phyloP scores from a whole-genome alignment of 225 moss, liverwort and hornwort genomes.

The Bryoerythrophyllum caledonicum region DNA sequence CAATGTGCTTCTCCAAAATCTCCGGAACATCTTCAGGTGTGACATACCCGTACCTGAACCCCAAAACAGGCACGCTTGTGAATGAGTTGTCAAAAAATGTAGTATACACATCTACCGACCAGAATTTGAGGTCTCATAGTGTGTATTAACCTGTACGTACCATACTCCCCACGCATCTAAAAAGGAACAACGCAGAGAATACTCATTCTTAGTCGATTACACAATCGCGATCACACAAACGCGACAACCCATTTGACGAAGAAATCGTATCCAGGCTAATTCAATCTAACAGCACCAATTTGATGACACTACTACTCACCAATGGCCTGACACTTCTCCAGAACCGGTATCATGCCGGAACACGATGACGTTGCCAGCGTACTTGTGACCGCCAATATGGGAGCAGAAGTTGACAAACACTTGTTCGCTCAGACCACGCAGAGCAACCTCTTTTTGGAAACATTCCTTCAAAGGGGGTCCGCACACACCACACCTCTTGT shows the following conservation, averaged over 20 bases:
- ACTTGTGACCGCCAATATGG: constrained; percentile 97
- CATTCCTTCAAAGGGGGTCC: constrained; percentile 73
- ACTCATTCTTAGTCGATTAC: not conserved
- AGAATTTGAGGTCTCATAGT: not conserved
- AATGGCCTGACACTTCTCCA: constrained; percentile 69
- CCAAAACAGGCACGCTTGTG: constrained; percentile 21
- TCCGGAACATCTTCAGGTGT: constrained; percentile 70
- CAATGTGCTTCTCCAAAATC: constrained; percentile 66
- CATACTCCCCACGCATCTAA: not conserved
- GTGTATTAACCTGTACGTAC: not conserved
- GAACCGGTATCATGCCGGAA: constrained; percentile 49
- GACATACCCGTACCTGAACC: constrained; percentile 61
- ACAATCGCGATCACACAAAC: constrained; percentile 1
- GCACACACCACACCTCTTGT: constrained; percentile 83
- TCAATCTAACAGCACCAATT: not conserved
- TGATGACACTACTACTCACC: constrained; percentile 46
- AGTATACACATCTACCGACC: constrained; percentile 5
- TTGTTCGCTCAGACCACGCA: constrained; percentile 57
- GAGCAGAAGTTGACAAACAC: constrained; percentile 83
- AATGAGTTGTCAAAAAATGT: constrained; percentile 7
- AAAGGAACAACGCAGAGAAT: not conserved
- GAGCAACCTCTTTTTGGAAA: constrained; percentile 52
- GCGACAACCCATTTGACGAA: constrained; percentile 4
- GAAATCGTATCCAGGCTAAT: not conserved
- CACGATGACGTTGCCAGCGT: constrained; percentile 90